phyloP scores from a whole-genome alignment of 1,284 basidiomycete species.

The Malassezia japonica region DNA sequence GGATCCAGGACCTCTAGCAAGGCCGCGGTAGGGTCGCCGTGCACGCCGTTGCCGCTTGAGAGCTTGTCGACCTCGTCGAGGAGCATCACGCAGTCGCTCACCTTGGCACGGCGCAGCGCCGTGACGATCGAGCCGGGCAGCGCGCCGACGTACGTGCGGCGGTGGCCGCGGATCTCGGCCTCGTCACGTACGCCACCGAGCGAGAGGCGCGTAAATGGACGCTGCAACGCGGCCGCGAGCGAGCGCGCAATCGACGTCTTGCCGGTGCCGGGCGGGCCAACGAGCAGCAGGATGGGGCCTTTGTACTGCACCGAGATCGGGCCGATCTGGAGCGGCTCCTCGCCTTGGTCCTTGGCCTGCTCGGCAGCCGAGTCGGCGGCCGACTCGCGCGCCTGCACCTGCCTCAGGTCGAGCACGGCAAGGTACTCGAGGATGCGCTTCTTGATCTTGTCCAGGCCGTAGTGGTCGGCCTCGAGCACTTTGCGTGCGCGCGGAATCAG shows the following conservation, averaged over 20 bases:
- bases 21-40: slow-evolving; percentile 51
- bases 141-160: slow-evolving; percentile 42
- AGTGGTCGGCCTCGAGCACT: slow-evolving; percentile 51
- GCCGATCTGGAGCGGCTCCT: slow-evolving; percentile 2
- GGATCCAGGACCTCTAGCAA: slow-evolving; percentile 51
- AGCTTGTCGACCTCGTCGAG: slow-evolving; percentile 52
- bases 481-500: slow-evolving; percentile 37
- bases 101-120: slow-evolving; percentile 46
- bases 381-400: slow-evolving; percentile 36
- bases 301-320: slow-evolving; percentile 43
- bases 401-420: slow-evolving; percentile 50
- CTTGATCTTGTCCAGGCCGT: slow-evolving; percentile 51
- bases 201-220: slow-evolving; percentile 52
- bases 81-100: slow-evolving; percentile 50
- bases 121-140: slow-evolving; percentile 61
- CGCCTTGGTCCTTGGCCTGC: not conserved
- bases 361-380: slow-evolving; percentile 2
- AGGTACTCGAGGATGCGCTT: slow-evolving; percentile 51
- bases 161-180: slow-evolving; percentile 50
- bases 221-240: slow-evolving; percentile 61
- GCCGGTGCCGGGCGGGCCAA: slow-evolving; percentile 45
- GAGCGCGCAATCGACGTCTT: slow-evolving; percentile 47
- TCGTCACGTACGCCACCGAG: slow-evolving; percentile 51
- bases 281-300: slow-evolving; percentile 71
- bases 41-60: slow-evolving; percentile 44